Conservation (phyloP, 768 basidiomycete species). For the Pleurotus tuber-regium region DNA sequence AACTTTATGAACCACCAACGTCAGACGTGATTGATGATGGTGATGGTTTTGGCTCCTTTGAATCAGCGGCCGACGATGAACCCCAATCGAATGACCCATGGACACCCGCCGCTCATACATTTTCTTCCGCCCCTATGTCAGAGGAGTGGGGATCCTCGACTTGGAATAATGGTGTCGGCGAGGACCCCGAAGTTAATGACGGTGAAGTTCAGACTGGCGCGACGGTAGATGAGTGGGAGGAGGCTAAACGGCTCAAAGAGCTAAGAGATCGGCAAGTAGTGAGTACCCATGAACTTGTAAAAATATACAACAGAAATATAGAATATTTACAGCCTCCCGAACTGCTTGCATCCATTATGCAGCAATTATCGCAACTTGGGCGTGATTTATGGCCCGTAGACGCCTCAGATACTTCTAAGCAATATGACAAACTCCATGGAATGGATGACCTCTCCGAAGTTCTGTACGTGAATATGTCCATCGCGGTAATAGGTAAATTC, state of each 20-base stretch:
- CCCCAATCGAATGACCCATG: conserved; percentile 31
- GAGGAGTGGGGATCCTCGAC: conserved; percentile 37
- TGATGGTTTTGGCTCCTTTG: conserved; percentile 62
- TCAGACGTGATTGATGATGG: conserved; percentile 34
- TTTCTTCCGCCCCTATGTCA: conserved; percentile 20
- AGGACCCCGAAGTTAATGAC: conserved; percentile 10
- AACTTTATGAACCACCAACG: conserved; percentile 9
- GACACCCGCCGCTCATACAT: conserved; percentile 27
- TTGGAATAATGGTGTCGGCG: conserved; percentile 33
- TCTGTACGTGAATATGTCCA: conserved; percentile 47
- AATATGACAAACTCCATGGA: conserved; percentile 17
- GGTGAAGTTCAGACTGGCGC: conserved; percentile 20
- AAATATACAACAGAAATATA: not conserved
- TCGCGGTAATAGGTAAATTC: not conserved
- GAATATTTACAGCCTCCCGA: conserved; percentile 57
- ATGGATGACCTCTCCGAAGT: conserved; percentile 37
- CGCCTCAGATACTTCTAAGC: not conserved
- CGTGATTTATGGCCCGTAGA: conserved; percentile 49
- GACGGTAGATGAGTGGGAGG: conserved; percentile 63
- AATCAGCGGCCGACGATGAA: conserved; percentile 38
- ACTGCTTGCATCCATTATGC: conserved; percentile 54
- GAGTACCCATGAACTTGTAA: conserved; percentile 26
- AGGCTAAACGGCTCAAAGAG: conserved; percentile 54
- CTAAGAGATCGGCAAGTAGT: conserved; percentile 64
- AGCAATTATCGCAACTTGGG: conserved; percentile 50